A percentile compares a stretch with the other conserved stretches of the same genome.
phyloP scores from a whole-genome alignment of 148 eudicot genomes.

The Rhododendron molle region DNA sequence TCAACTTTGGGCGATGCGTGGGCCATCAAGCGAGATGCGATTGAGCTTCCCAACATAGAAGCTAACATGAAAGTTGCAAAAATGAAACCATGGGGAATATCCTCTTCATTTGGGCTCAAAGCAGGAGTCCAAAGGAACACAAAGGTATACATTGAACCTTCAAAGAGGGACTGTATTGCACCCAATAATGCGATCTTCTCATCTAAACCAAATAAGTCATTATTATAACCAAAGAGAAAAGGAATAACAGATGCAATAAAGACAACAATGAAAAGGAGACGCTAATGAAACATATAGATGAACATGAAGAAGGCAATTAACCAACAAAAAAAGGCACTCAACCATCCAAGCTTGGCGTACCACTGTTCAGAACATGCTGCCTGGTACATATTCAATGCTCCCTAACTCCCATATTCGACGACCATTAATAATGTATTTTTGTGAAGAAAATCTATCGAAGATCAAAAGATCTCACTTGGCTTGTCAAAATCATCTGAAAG shows the following conservation, averaged over 20 bases:
- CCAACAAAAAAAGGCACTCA: not conserved
- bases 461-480: not conserved
- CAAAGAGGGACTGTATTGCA: slow-evolving; percentile 94
- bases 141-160: slow-evolving; percentile 97
- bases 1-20: slow-evolving; percentile 68
- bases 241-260: not conserved
- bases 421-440: not conserved
- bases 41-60: slow-evolving; percentile 94
- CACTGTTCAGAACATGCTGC: not conserved
- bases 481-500: not conserved
- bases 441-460: not conserved
- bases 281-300: not conserved
- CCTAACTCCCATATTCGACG: not conserved
- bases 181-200: slow-evolving; percentile 95
- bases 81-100: slow-evolving; percentile 92
- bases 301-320: not conserved
- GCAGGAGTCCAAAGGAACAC: slow-evolving; percentile 99
- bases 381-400: not conserved
- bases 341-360: not conserved
- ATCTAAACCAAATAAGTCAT: slow-evolving; percentile 40
- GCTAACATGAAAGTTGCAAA: slow-evolving; percentile 98
- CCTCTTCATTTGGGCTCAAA: slow-evolving; percentile 91
- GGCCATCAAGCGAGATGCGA: slow-evolving; percentile 84
- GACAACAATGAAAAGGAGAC: not conserved
- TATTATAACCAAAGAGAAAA: not conserved